These are phyloP conservation scores for Chytriomyces sp. DNA, from an alignment of 192 early-diverging fungal species.

Conservation along the genomic window DNA sequence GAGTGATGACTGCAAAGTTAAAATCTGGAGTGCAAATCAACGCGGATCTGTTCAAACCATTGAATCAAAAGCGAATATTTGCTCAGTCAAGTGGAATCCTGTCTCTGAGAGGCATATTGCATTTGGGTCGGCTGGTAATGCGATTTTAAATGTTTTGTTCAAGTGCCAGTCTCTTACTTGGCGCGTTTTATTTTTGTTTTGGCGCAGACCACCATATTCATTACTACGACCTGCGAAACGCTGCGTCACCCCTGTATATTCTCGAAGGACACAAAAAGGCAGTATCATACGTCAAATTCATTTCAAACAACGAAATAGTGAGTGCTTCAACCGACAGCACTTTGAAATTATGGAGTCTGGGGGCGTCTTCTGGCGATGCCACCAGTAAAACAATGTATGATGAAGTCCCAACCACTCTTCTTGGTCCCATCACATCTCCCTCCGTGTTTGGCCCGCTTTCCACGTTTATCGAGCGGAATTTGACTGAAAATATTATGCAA, in stretches of 20 bases:
- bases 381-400: neutral
- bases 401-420: neutral
- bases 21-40: slow-evolving; percentile 86
- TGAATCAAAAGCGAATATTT: slow-evolving; percentile 86
- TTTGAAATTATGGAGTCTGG: slow-evolving; percentile 83
- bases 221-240: slow-evolving; percentile 87
- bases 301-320: slow-evolving; percentile 77
- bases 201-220: slow-evolving; percentile 83
- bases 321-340: slow-evolving; percentile 93
- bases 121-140: slow-evolving; percentile 83
- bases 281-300: slow-evolving; percentile 92
- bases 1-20: slow-evolving; percentile 92
- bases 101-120: slow-evolving; percentile 72
- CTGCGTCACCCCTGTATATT: slow-evolving; percentile 68
- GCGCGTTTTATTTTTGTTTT: slow-evolving; percentile 6
- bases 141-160: slow-evolving; percentile 14
- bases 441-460: slow-evolving; percentile 21
- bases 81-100: slow-evolving; percentile 93
- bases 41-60: slow-evolving; percentile 77
- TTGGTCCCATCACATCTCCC: neutral
- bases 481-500: slow-evolving; percentile 18
- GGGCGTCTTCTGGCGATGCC: neutral
- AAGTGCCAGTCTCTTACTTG: neutral
- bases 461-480: slow-evolving; percentile 25
- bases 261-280: slow-evolving; percentile 91